These are phyloP conservation scores for Metarhizium sp. DNA, from an alignment of 2,329 filamentous ascomycete genomes.

Conservation along the genomic window DNA sequence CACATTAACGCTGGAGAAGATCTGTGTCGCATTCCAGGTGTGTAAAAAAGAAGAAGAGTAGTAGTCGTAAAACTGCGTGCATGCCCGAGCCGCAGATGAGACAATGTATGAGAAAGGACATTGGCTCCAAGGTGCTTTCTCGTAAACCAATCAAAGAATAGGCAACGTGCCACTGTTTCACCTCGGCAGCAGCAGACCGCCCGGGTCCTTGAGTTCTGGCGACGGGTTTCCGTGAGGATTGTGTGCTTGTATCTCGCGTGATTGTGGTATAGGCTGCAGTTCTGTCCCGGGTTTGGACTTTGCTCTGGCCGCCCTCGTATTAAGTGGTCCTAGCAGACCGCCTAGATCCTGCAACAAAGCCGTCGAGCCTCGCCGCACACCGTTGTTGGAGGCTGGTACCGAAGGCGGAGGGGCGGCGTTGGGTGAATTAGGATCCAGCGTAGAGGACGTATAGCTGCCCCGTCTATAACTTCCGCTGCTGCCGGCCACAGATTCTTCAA, in stretches of 20 bases:
- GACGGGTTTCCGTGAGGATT: conserved; percentile 20
- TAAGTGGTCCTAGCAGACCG: conserved; percentile 38
- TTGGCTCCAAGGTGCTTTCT: too few relatives aligned
- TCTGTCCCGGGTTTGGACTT: conserved; percentile 30
- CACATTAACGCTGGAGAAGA: neutral
- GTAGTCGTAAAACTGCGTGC: neutral
- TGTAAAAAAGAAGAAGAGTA: neutral
- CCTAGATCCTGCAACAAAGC: conserved; percentile 51
- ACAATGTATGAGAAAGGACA: neutral
- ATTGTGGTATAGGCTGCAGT: conserved; percentile 36
- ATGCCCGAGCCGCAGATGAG: neutral
- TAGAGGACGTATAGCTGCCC: conserved; percentile 32
- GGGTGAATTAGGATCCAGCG: conserved; percentile 27
- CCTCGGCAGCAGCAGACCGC: conserved; percentile 31
- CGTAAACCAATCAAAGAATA: neutral
- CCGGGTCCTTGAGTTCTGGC: conserved; percentile 28
- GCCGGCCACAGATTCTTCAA: conserved; percentile 38
- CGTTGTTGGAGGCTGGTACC: conserved; percentile 32
- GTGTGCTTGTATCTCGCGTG: conserved; percentile 23
- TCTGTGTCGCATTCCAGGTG: neutral
- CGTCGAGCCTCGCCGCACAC: conserved; percentile 44
- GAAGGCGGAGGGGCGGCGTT: conserved; percentile 31
- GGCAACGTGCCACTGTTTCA: conserved; percentile 8
- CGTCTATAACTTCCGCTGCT: conserved; percentile 25
- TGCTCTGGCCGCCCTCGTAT: conserved; percentile 20